A percentile compares a stretch with the other conserved stretches of the same genome.
These are phyloP conservation scores for Epichloe brachyelytri DNA, from an alignment of 2,329 filamentous ascomycete genomes.

Conservation along the genomic window DNA sequence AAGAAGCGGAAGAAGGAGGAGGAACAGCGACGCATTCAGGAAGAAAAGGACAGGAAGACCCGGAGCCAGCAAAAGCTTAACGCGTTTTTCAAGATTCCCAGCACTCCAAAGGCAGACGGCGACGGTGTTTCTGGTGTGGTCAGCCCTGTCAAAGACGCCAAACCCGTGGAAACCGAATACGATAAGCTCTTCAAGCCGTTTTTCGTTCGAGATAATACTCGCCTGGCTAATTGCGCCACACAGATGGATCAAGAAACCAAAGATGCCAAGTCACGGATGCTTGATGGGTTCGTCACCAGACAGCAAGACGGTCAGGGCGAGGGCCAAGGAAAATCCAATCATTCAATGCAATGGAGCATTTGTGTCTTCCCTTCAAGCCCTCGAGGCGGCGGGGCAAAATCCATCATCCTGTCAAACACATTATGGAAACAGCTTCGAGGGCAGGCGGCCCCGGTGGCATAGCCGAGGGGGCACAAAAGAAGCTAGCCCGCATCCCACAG, in stretches of 20 bases:
- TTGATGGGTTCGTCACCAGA: slow-evolving; percentile 40
- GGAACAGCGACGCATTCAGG: slow-evolving; percentile 24
- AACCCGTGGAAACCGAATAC: slow-evolving; percentile 38
- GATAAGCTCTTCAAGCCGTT: slow-evolving; percentile 68
- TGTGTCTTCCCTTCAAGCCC: slow-evolving; percentile 29
- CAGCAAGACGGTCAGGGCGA: slow-evolving; percentile 27
- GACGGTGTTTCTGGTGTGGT: slow-evolving; percentile 16
- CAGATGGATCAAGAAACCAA: slow-evolving; percentile 45
- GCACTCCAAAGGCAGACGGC: slow-evolving; percentile 27
- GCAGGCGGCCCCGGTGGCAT: slow-evolving; percentile 23
- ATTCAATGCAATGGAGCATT: slow-evolving; percentile 33
- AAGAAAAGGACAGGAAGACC: slow-evolving; percentile 37
- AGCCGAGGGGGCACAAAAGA: slow-evolving; percentile 21
- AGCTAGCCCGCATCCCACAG: slow-evolving; percentile 43
- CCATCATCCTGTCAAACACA: slow-evolving; percentile 43
- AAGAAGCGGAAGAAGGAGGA: slow-evolving; percentile 40
- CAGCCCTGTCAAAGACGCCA: slow-evolving; percentile 17
- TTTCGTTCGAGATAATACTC: slow-evolving; percentile 60
- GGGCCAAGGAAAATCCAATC: slow-evolving; percentile 15
- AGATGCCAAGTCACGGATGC: slow-evolving; percentile 33
- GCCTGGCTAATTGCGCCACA: slow-evolving; percentile 49
- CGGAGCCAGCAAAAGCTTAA: slow-evolving; percentile 33
- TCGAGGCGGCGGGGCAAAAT: slow-evolving; percentile 32
- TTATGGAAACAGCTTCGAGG: slow-evolving; percentile 42
- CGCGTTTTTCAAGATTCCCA: slow-evolving; percentile 28